Conservation (phyloP, 495 filamentous ascomycete genomes). For the Entonaema liquescens region DNA sequence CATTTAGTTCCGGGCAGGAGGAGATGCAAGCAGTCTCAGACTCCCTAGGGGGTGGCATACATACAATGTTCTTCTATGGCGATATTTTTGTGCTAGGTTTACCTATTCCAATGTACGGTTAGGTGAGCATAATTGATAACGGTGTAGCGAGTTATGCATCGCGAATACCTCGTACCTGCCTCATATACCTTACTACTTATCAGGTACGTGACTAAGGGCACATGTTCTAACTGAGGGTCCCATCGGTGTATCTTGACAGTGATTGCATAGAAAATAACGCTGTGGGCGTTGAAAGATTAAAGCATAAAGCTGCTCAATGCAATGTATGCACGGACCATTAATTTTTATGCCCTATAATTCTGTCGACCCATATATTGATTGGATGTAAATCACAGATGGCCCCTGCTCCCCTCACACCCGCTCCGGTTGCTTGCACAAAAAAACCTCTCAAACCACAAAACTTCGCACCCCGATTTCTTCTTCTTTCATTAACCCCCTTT, state of each 20-base stretch:
- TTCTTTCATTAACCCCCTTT: constrained; percentile 50
- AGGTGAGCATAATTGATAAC: background rate
- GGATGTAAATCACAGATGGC: background rate
- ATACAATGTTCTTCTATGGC: background rate
- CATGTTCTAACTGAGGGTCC: constrained; percentile 16
- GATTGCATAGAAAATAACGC: constrained; percentile 29
- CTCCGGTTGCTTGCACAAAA: constrained; percentile 20
- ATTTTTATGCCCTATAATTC: constrained; percentile 38
- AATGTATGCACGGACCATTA: constrained; percentile 44
- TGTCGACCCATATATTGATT: constrained; percentile 6
- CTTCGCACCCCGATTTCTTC: constrained; percentile 40
- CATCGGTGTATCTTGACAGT: background rate
- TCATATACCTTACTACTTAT: background rate
- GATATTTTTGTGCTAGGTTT: constrained; percentile 3
- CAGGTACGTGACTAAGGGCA: background rate
- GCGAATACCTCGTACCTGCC: background rate
- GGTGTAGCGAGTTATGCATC: background rate
- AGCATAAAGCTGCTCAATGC: constrained; percentile 46
- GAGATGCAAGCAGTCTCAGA: no score
- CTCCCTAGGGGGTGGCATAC: background rate
- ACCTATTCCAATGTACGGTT: background rate
- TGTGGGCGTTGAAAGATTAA: constrained; percentile 25
- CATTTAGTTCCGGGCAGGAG: background rate
- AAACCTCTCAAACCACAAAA: constrained; percentile 40
- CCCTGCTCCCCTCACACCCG: constrained; percentile 23